A percentile compares a stretch with the other conserved stretches of the same genome.
phyloP scores from a whole-genome alignment of 306 rosid genomes.

The Dicorynia guianensis region DNA sequence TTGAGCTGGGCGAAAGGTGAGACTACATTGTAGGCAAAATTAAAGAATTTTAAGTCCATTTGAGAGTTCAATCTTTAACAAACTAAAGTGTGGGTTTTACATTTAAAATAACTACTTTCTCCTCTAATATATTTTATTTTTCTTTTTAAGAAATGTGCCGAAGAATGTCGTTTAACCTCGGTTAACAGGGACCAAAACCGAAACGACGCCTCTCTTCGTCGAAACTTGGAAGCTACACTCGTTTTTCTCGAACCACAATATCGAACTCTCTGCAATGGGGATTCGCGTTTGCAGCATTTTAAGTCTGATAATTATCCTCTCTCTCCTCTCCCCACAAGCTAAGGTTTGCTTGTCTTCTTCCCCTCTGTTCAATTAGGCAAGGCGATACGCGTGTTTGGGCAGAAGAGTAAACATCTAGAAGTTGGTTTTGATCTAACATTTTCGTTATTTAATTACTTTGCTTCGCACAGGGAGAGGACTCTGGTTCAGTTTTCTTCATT shows the following conservation, averaged over 20 bases:
- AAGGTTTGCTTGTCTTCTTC: slow-evolving; percentile 43
- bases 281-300: slow-evolving; percentile 45
- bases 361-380: slow-evolving; percentile 15
- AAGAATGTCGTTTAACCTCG: too few relatives aligned
- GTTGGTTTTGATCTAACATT: slow-evolving; percentile 47
- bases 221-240: too few relatives aligned
- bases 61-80: too few relatives aligned
- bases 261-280: slow-evolving; percentile 47
- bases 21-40: too few relatives aligned
- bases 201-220: too few relatives aligned
- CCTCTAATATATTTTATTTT: too few relatives aligned
- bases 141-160: too few relatives aligned
- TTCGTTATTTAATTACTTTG: slow-evolving; percentile 35
- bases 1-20: too few relatives aligned
- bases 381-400: not conserved
- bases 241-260: slow-evolving; percentile 26
- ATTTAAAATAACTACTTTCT: too few relatives aligned
- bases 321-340: slow-evolving; percentile 39
- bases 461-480: slow-evolving; percentile 46
- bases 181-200: too few relatives aligned
- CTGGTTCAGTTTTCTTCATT: slow-evolving; percentile 52
- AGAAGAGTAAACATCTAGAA: not conserved
- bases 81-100: too few relatives aligned
- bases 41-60: too few relatives aligned
- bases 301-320: slow-evolving; percentile 38